Conservation (phyloP, 441 rosid species). For the Pelargonium fulgidum region DNA sequence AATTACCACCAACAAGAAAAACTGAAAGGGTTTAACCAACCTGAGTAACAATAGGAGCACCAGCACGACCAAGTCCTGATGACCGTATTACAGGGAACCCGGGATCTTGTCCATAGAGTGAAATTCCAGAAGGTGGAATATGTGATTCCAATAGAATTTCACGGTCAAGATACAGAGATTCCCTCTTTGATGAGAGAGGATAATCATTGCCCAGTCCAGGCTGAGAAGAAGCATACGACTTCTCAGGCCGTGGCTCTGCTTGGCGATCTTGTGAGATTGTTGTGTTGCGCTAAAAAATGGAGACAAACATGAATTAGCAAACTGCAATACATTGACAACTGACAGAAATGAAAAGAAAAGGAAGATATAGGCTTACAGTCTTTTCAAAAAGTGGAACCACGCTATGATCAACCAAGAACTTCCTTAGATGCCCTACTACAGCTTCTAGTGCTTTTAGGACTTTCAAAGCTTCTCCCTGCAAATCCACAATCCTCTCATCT, state of each 20-base stretch:
- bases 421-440: slow-evolving; percentile 57
- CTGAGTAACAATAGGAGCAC: slow-evolving; percentile 56
- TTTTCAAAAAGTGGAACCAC: slow-evolving; percentile 64
- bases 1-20: neutral
- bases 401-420: slow-evolving; percentile 60
- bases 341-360: neutral
- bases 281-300: slow-evolving; percentile 32
- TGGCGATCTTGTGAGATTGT: slow-evolving; percentile 44
- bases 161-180: slow-evolving; percentile 40
- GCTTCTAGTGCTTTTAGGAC: slow-evolving; percentile 53
- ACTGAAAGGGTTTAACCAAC: slow-evolving; percentile 25
- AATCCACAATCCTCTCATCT: slow-evolving; percentile 56
- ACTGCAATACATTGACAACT: neutral
- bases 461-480: slow-evolving; percentile 55
- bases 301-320: slow-evolving; percentile 10
- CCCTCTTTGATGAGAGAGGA: slow-evolving; percentile 42
- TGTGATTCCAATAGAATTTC: slow-evolving; percentile 45
- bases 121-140: slow-evolving; percentile 38
- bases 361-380: slow-evolving; percentile 32
- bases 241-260: slow-evolving; percentile 39
- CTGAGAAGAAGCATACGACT: slow-evolving; percentile 30
- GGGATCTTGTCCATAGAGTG: slow-evolving; percentile 48
- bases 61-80: slow-evolving; percentile 38
- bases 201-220: slow-evolving; percentile 32
- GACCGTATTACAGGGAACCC: slow-evolving; percentile 34